A percentile compares a stretch with the other conserved stretches of the same genome.
phyloP scores from a whole-genome alignment of 805 yeast species.

The Saccharomycopsis capsularis region DNA sequence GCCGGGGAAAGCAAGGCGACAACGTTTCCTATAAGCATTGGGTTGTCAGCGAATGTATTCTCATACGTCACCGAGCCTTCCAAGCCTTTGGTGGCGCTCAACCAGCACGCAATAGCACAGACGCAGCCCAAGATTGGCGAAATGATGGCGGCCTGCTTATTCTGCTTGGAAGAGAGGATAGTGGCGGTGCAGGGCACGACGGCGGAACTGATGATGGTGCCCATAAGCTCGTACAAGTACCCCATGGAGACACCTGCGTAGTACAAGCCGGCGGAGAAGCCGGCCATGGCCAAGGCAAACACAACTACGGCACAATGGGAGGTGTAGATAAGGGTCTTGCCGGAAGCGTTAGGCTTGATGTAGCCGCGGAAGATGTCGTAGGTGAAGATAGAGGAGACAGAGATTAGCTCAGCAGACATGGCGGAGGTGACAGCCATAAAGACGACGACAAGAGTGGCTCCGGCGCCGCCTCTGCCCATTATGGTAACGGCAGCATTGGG shows the following conservation, averaged over 20 bases:
- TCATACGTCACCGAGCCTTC: conserved; percentile 40
- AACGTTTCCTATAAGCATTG: conserved; percentile 86
- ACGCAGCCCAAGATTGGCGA: conserved; percentile 77
- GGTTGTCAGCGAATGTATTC: conserved; percentile 71
- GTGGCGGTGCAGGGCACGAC: conserved; percentile 72
- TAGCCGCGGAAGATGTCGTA: conserved; percentile 81
- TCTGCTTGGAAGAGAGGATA: conserved; percentile 57
- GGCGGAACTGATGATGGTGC: conserved; percentile 80
- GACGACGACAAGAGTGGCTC: conserved; percentile 66
- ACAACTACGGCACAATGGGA: conserved; percentile 64
- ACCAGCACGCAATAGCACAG: conserved; percentile 67
- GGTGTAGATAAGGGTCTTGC: conserved; percentile 59
- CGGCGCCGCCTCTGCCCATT: conserved; percentile 85
- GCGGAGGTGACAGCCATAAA: conserved; percentile 94
- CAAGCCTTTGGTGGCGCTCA: conserved; percentile 40
- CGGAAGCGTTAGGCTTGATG: conserved; percentile 68
- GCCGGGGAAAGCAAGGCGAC: conserved; percentile 73
- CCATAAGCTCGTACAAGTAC: conserved; percentile 81
- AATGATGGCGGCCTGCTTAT: conserved; percentile 56
- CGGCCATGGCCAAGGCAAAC: conserved; percentile 63
- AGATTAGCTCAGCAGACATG: conserved; percentile 83
- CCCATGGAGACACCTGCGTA: conserved; percentile 85
- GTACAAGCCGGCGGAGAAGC: conserved; percentile 72
- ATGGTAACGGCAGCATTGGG: conserved; percentile 69
- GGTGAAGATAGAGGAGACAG: conserved; percentile 79